These are phyloP conservation scores for Tuber borchii DNA, from an alignment of 495 filamentous ascomycete species.

Conservation along the genomic window DNA sequence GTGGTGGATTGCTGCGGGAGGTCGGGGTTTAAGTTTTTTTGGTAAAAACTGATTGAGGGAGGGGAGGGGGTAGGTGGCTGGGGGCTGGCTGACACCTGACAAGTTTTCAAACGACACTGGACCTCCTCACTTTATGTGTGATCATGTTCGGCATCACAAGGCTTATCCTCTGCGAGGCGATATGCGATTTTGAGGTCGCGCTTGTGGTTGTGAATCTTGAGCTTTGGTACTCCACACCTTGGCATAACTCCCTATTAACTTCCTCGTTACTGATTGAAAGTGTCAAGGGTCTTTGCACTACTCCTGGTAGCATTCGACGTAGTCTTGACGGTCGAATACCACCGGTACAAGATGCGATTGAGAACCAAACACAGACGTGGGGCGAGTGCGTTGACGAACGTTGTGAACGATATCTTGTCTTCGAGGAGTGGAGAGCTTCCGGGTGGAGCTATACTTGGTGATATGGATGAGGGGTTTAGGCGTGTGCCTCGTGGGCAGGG, in stretches of 20 bases:
- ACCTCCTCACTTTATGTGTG: neutral
- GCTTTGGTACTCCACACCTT: neutral
- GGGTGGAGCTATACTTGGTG: neutral
- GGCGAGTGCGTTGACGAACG: neutral
- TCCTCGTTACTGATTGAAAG: neutral
- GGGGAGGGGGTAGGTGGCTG: neutral
- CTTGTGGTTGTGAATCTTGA: neutral
- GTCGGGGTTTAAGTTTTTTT: neutral
- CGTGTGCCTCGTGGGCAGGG: neutral
- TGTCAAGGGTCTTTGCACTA: neutral
- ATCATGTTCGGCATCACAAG: neutral
- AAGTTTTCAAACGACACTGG: neutral
- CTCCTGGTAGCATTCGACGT: neutral
- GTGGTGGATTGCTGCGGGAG: neutral
- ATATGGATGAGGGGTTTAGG: conserved; percentile 1
- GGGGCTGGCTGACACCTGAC: neutral
- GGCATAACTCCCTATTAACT: neutral
- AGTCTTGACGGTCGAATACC: neutral
- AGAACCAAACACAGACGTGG: neutral
- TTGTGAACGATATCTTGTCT: neutral
- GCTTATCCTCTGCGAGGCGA: neutral
- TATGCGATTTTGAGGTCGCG: neutral
- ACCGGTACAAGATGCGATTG: neutral
- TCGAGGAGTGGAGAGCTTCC: neutral
- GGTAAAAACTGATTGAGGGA: neutral